Conservation (phyloP, 169 alveolate genomes). For the Theileria parva region DNA sequence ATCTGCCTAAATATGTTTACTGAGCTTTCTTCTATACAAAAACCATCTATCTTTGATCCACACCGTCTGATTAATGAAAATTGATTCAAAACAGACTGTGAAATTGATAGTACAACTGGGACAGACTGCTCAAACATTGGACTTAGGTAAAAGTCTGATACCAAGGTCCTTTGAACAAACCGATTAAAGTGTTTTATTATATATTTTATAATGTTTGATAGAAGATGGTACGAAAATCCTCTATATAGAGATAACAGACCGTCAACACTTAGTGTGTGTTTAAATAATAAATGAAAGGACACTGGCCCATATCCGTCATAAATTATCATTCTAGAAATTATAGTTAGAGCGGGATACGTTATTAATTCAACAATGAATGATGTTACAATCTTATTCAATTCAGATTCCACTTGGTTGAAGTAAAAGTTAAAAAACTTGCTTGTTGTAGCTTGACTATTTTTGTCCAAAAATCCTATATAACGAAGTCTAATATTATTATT, state of each 20-base stretch:
- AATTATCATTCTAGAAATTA: slow-evolving; percentile 46
- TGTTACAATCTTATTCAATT: background rate
- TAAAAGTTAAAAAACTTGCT: slow-evolving; percentile 5
- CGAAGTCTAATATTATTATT: background rate
- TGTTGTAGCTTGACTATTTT: background rate
- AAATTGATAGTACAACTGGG: slow-evolving; percentile 38
- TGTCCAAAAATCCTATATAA: background rate
- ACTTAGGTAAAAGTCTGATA: background rate
- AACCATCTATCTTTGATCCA: slow-evolving; percentile 54
- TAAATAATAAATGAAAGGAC: background rate
- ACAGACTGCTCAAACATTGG: slow-evolving; percentile 34
- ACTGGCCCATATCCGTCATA: slow-evolving; percentile 40
- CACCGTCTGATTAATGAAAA: slow-evolving; percentile 49
- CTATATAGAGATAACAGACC: slow-evolving; percentile 43
- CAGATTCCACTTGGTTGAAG: background rate
- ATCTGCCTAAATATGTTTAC: slow-evolving; percentile 7
- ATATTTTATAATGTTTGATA: slow-evolving; percentile 18
- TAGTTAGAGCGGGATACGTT: slow-evolving; percentile 52
- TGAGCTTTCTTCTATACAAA: slow-evolving; percentile 30
- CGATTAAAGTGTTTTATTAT: slow-evolving; percentile 4
- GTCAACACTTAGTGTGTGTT: slow-evolving; percentile 22
- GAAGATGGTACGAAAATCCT: slow-evolving; percentile 43
- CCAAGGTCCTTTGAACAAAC: background rate
- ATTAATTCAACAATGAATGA: slow-evolving; percentile 33
- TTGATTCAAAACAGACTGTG: slow-evolving; percentile 21